Conservation (phyloP, 139 green algal species). For the Coelastrella sp. region DNA sequence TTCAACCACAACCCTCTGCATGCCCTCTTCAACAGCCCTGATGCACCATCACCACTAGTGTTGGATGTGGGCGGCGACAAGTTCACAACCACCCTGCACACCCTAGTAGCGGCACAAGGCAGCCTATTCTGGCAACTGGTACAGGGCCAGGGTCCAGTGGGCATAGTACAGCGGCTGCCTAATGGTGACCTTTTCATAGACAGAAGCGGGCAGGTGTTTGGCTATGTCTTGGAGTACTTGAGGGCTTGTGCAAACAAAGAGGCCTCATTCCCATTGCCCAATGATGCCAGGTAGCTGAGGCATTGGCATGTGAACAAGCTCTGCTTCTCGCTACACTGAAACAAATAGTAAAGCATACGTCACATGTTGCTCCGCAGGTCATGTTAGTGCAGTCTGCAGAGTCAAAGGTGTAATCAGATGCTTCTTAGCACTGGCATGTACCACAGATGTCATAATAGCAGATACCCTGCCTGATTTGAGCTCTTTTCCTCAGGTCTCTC, state of each 20-base stretch:
- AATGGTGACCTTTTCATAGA: conserved; percentile 54
- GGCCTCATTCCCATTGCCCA: conserved; percentile 39
- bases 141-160: neutral
- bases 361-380: too few species aligned
- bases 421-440: too few species aligned
- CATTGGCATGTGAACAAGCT: neutral
- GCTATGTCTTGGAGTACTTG: conserved; percentile 54
- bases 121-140: conserved; percentile 50
- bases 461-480: too few species aligned
- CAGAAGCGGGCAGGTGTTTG: conserved; percentile 47
- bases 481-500: too few species aligned
- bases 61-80: conserved; percentile 49
- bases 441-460: too few species aligned
- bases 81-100: conserved; percentile 44
- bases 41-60: neutral
- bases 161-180: conserved; percentile 9
- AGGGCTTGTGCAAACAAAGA: conserved; percentile 30
- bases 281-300: conserved; percentile 43
- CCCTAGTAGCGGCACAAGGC: conserved; percentile 41
- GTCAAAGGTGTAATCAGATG: too few species aligned
- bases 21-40: neutral
- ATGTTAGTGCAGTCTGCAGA: too few species aligned
- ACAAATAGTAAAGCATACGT: too few species aligned
- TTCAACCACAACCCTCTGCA: neutral
- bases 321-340: neutral